phyloP scores from a whole-genome alignment of 371 early-diverging fungal species.

The Apophysomyces elegans region DNA sequence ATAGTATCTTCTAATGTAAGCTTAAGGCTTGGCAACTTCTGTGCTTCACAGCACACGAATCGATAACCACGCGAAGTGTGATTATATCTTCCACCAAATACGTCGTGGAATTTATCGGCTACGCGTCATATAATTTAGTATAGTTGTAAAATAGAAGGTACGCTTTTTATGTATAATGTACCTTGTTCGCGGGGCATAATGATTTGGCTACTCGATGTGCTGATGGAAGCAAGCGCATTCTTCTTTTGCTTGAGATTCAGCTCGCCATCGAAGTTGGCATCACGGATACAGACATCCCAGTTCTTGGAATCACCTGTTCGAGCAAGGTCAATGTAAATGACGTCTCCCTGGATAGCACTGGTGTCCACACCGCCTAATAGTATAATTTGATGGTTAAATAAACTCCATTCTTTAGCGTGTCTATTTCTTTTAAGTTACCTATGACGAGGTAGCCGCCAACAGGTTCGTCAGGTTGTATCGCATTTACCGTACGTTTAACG shows the following conservation, averaged over 20 bases:
- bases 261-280: slow-evolving; percentile 37
- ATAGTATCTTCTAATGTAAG: slow-evolving; percentile 39
- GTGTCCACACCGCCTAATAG: slow-evolving; percentile 42
- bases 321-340: slow-evolving; percentile 40
- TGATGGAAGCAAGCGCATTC: slow-evolving; percentile 43
- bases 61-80: slow-evolving; percentile 30
- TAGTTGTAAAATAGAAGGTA: background rate
- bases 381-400: background rate
- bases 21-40: slow-evolving; percentile 40
- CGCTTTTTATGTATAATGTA: background rate
- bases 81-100: slow-evolving; percentile 39
- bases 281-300: slow-evolving; percentile 49
- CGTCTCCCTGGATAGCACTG: slow-evolving; percentile 37
- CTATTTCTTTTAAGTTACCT: slow-evolving; percentile 15
- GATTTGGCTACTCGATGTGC: slow-evolving; percentile 40
- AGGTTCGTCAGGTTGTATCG: slow-evolving; percentile 17
- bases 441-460: slow-evolving; percentile 44
- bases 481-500: slow-evolving; percentile 28
- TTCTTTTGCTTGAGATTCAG: slow-evolving; percentile 35
- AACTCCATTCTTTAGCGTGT: background rate
- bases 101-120: slow-evolving; percentile 46
- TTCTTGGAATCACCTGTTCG: slow-evolving; percentile 25
- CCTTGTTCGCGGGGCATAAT: slow-evolving; percentile 44
- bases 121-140: slow-evolving; percentile 1
- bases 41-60: slow-evolving; percentile 43